These are phyloP conservation scores for Goniomonas avonlea DNA, from an alignment of 78 protist species.

Conservation along the genomic window DNA sequence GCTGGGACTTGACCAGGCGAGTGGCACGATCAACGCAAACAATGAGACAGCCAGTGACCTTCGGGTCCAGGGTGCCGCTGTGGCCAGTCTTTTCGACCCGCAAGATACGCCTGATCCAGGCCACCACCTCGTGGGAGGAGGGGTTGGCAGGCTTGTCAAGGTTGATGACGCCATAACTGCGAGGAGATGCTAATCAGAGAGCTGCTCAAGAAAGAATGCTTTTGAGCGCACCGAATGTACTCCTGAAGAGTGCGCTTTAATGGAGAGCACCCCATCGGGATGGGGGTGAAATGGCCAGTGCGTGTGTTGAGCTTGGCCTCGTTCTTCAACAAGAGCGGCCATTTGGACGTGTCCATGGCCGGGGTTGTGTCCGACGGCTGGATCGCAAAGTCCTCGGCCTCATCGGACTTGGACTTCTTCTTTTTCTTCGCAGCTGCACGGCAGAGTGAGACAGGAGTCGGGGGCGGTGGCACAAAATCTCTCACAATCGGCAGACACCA, in stretches of 20 bases:
- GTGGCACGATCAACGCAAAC: conserved; percentile 98
- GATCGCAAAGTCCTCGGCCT: conserved; percentile 9
- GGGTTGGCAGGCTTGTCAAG: conserved; percentile 99
- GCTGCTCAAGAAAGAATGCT: too few relatives aligned
- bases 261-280: conserved; percentile 92
- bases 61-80: conserved; percentile 98
- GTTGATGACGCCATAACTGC: conserved; percentile 93
- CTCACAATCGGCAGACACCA: too few relatives aligned
- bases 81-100: conserved; percentile 97
- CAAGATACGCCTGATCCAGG: conserved; percentile 90
- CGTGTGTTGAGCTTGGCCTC: conserved; percentile 86
- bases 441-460: too few relatives aligned
- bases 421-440: too few relatives aligned
- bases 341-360: conserved; percentile 54
- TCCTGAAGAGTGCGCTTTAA: conserved; percentile 85
- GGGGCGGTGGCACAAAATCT: too few relatives aligned
- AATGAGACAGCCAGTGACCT: conserved; percentile 97
- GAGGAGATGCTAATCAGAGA: too few relatives aligned
- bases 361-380: conserved; percentile 27
- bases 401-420: neutral
- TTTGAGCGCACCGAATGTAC: conserved; percentile 66
- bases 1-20: conserved; percentile 99
- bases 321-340: conserved; percentile 88
- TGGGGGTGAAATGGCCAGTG: conserved; percentile 92
- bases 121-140: conserved; percentile 98